A percentile compares a stretch with the other conserved stretches of the same genome.
phyloP scores from a whole-genome alignment of 768 basidiomycete genomes.

The Guyanaporus albipodus region DNA sequence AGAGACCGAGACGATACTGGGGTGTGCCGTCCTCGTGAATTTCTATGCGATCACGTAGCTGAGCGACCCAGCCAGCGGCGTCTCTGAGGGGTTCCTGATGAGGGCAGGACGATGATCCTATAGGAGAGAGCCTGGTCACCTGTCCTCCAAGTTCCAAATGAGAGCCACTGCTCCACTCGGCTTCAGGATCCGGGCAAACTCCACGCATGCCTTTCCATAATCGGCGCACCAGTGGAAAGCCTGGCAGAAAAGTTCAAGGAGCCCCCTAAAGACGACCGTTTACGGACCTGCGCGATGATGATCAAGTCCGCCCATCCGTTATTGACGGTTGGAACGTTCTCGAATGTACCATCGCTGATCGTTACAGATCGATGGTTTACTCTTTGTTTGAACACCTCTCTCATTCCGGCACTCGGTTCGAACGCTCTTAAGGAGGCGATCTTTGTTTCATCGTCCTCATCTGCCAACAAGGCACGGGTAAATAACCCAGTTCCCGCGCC shows the following conservation, averaged over 20 bases:
- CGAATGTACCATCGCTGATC: slow-evolving; percentile 66
- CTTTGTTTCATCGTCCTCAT: slow-evolving; percentile 48
- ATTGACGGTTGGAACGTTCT: slow-evolving; percentile 47
- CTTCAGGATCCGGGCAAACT: slow-evolving; percentile 79
- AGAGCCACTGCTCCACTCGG: slow-evolving; percentile 66
- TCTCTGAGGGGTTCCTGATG: slow-evolving; percentile 38
- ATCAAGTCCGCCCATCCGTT: slow-evolving; percentile 76
- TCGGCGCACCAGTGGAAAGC: slow-evolving; percentile 95
- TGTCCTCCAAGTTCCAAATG: slow-evolving; percentile 91
- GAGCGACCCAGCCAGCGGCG: slow-evolving; percentile 66
- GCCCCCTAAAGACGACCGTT: slow-evolving; percentile 1
- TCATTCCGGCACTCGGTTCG: slow-evolving; percentile 89
- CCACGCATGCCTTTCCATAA: slow-evolving; percentile 62
- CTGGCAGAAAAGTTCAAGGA: slow-evolving; percentile 35
- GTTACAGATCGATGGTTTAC: slow-evolving; percentile 51
- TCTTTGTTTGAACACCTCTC: slow-evolving; percentile 59
- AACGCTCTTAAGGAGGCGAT: slow-evolving; percentile 60
- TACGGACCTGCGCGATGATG: slow-evolving; percentile 64
- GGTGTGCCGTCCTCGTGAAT: slow-evolving; percentile 68
- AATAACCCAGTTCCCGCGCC: slow-evolving; percentile 89
- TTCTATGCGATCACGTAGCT: slow-evolving; percentile 68
- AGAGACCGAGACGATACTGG: slow-evolving; percentile 74
- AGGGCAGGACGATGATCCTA: not conserved
- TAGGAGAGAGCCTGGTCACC: slow-evolving; percentile 35
- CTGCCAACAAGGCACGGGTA: slow-evolving; percentile 71